Evolutionary conservation across 2,329 filamentous ascomycete genomes (phyloP).

Genomic region (Teratosphaeria zuluensis): DNA sequence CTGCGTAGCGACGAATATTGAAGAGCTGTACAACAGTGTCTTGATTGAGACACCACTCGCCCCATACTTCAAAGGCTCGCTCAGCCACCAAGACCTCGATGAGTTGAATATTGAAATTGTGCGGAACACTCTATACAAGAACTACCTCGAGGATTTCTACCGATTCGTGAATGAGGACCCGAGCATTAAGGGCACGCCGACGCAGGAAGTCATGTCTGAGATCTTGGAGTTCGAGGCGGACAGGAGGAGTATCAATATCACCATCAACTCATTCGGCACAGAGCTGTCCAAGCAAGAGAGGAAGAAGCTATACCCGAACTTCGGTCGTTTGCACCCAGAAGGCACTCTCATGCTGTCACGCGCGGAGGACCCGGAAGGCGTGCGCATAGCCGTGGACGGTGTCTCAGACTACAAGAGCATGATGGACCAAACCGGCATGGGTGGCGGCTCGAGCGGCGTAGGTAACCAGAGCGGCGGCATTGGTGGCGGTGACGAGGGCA

Average conservation of each 20-base stretch:
- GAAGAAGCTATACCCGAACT: conserved; percentile 89
- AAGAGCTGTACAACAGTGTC: conserved; percentile 97
- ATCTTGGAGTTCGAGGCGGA: conserved; percentile 96
- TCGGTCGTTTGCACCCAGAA: conserved; percentile 86
- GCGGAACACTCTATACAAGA: conserved; percentile 97
- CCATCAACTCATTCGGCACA: conserved; percentile 95
- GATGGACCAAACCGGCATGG: conserved; percentile 82
- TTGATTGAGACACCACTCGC: conserved; percentile 93
- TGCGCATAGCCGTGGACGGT: conserved; percentile 85
- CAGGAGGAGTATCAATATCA: conserved; percentile 95
- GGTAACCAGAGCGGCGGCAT: conserved; percentile 78
- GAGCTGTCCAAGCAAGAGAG: conserved; percentile 88
- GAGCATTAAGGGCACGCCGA: conserved; percentile 80
- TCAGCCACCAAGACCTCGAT: conserved; percentile 93
- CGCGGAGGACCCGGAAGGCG: conserved; percentile 89
- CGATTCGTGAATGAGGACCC: conserved; percentile 84
- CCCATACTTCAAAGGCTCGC: conserved; percentile 91
- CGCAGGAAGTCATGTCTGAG: conserved; percentile 89
- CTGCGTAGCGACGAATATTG: conserved; percentile 95
- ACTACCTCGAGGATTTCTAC: conserved; percentile 97
- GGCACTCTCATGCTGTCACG: conserved; percentile 89
- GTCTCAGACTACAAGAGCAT: conserved; percentile 90
- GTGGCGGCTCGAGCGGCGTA: conserved; percentile 48
- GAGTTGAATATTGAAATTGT: conserved; percentile 99
- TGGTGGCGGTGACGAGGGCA: conserved; percentile 64